Percentiles rank a stretch among this genome's conserved stretches.
Evolutionary conservation across 306 rosid genomes (phyloP).

Genomic region (Gynostemma pentaphyllum): DNA sequence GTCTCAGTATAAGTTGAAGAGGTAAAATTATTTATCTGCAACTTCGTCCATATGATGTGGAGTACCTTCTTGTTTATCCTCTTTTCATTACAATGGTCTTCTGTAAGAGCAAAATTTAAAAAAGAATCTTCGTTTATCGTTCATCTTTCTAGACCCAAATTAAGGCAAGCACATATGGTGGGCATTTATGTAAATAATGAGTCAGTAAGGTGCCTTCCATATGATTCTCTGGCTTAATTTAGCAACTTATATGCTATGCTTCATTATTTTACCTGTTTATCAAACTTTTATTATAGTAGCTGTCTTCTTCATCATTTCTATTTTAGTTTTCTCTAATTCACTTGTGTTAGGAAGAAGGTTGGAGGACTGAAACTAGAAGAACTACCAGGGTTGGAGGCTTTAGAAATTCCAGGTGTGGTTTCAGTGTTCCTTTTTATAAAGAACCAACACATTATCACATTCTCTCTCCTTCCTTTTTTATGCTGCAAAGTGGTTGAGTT

Average conservation of each 20-base stretch:
- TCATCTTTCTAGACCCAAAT: neutral
- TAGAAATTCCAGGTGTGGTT: slow-evolving; percentile 67
- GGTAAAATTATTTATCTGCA: slow-evolving; percentile 32
- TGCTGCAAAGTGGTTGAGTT: neutral
- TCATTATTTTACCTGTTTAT: neutral
- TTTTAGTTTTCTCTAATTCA: neutral
- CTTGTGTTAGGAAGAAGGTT: slow-evolving; percentile 65
- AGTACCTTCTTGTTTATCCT: no score
- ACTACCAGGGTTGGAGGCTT: slow-evolving; percentile 74
- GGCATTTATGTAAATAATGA: neutral
- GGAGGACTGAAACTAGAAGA: slow-evolving; percentile 94
- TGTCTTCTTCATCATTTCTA: neutral
- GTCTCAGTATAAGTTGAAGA: slow-evolving; percentile 64
- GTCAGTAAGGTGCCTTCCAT: neutral
- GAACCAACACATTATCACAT: neutral
- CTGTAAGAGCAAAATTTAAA: no score
- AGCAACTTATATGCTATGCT: neutral
- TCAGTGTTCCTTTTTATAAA: slow-evolving; percentile 3
- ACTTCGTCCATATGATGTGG: no score
- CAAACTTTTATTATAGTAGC: neutral
- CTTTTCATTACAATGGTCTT: no score
- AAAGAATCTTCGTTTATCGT: no score
- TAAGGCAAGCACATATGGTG: neutral
- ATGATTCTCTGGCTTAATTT: neutral
- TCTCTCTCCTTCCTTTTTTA: neutral